Percentiles rank a stretch among this genome's conserved stretches.
Evolutionary conservation across 2,329 filamentous ascomycete species (phyloP).

Genomic region (Trichoderma guizhouense): DNA sequence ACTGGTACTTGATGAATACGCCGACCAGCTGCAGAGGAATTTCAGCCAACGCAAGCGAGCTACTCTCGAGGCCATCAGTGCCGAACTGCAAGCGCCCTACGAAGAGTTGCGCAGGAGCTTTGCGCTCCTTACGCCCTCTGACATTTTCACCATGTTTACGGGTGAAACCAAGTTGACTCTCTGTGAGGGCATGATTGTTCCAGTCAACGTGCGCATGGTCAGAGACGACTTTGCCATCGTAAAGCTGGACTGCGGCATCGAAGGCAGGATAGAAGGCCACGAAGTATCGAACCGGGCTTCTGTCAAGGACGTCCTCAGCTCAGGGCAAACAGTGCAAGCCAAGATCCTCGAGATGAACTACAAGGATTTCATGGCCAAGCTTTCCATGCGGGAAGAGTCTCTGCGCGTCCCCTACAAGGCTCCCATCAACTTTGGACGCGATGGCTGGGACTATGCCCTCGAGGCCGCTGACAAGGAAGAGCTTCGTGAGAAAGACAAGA

Average conservation of each 20-base stretch:
- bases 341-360: slow-evolving; percentile 87
- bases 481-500: slow-evolving; percentile 79
- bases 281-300: slow-evolving; percentile 74
- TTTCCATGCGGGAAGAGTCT: slow-evolving; percentile 79
- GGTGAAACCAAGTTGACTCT: slow-evolving; percentile 85
- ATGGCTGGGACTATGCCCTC: slow-evolving; percentile 82
- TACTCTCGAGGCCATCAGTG: slow-evolving; percentile 92
- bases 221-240: slow-evolving; percentile 92
- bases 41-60: slow-evolving; percentile 93
- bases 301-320: slow-evolving; percentile 69
- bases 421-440: slow-evolving; percentile 66
- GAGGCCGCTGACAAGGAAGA: slow-evolving; percentile 81
- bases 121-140: slow-evolving; percentile 63
- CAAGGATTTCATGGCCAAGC: slow-evolving; percentile 76
- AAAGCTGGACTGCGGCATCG: slow-evolving; percentile 89
- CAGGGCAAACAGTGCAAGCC: slow-evolving; percentile 81
- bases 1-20: slow-evolving; percentile 92
- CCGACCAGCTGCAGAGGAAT: slow-evolving; percentile 88
- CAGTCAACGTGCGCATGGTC: slow-evolving; percentile 81
- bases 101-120: slow-evolving; percentile 89
- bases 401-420: slow-evolving; percentile 70
- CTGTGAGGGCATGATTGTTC: slow-evolving; percentile 85
- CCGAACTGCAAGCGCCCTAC: slow-evolving; percentile 87
- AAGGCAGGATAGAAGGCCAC: slow-evolving; percentile 78
- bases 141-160: slow-evolving; percentile 95